phyloP scores from a whole-genome alignment of 2,329 filamentous ascomycete species.

The Pseudogymnoascus sp. region DNA sequence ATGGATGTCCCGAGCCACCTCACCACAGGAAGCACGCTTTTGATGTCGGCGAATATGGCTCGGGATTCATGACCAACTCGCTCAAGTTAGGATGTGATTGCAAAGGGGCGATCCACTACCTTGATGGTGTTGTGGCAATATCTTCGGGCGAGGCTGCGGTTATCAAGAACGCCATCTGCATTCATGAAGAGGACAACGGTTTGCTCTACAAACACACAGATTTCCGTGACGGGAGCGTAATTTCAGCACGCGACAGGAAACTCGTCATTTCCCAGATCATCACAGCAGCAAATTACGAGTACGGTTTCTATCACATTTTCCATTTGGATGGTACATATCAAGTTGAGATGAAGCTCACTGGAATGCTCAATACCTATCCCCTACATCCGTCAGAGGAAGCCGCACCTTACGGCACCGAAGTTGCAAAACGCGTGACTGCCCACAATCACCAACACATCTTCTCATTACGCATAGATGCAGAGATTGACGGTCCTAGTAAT shows the following conservation, averaged over 20 bases:
- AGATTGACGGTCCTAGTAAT: constrained; percentile 45
- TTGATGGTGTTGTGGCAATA: constrained; percentile 43
- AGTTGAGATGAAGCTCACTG: constrained; percentile 55
- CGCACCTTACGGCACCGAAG: constrained; percentile 48
- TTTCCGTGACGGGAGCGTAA: constrained; percentile 50
- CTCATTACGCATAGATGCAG: constrained; percentile 43
- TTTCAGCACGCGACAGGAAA: constrained; percentile 50
- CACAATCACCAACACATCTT: constrained; percentile 52
- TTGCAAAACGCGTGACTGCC: constrained; percentile 47
- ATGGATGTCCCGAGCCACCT: constrained; percentile 50
- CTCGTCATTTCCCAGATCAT: constrained; percentile 57
- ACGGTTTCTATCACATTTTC: constrained; percentile 50
- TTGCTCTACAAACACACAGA: constrained; percentile 63
- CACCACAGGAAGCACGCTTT: constrained; percentile 59
- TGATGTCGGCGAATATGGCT: constrained; percentile 57
- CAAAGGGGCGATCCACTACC: constrained; percentile 53
- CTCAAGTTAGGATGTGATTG: constrained; percentile 58
- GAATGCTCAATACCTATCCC: constrained; percentile 47
- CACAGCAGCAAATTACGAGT: constrained; percentile 61
- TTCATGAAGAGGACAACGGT: constrained; percentile 60
- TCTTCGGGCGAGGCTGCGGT: constrained; percentile 44
- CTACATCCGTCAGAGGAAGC: constrained; percentile 45
- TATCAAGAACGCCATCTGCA: constrained; percentile 52
- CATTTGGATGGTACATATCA: constrained; percentile 54
- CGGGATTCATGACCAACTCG: constrained; percentile 55